Percentiles rank a stretch among this genome's conserved stretches.
Conservation (phyloP, 1,139 yeast species). For the Taphrina populina region DNA sequence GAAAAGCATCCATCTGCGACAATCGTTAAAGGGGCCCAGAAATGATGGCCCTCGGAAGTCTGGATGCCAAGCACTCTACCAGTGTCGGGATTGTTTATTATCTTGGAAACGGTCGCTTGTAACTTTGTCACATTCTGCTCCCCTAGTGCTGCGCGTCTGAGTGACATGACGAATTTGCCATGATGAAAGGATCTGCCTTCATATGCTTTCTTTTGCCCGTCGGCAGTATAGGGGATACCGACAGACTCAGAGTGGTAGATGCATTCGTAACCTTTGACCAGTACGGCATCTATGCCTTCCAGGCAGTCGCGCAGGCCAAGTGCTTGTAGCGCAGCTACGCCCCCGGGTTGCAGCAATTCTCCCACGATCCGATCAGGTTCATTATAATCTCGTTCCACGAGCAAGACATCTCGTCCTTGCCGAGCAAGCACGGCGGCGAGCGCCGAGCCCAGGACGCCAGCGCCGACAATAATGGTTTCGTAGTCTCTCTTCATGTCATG, state of each 20-base stretch:
- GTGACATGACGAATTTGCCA: constrained; percentile 77
- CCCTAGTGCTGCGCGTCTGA: constrained; percentile 53
- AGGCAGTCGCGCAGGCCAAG: constrained; percentile 77
- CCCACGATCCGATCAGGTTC: constrained; percentile 97
- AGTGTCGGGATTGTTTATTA: constrained; percentile 55
- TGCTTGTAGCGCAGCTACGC: constrained; percentile 73
- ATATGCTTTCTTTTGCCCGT: constrained; percentile 18
- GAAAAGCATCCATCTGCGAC: constrained; percentile 95
- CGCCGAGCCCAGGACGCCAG: constrained; percentile 95
- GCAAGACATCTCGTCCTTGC: constrained; percentile 71
- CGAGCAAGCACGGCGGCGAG: constrained; percentile 87
- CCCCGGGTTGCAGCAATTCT: constrained; percentile 94
- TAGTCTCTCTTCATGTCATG: constrained; percentile 42
- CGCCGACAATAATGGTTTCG: constrained; percentile 79
- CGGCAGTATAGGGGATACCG: constrained; percentile 65
- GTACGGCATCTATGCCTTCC: constrained; percentile 76
- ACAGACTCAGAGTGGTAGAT: constrained; percentile 61
- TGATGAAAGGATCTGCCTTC: constrained; percentile 82
- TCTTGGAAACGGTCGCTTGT: constrained; percentile 75
- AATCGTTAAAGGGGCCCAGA: constrained; percentile 64
- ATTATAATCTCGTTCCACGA: constrained; percentile 77
- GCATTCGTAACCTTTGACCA: constrained; percentile 77
- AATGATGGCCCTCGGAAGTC: constrained; percentile 44
- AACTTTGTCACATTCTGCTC: constrained; percentile 56
- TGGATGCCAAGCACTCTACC: constrained; percentile 68